A percentile compares a stretch with the other conserved stretches of the same genome.
phyloP scores from a whole-genome alignment of 2,329 filamentous ascomycete species.

The Arthrobotrys musiformis region DNA sequence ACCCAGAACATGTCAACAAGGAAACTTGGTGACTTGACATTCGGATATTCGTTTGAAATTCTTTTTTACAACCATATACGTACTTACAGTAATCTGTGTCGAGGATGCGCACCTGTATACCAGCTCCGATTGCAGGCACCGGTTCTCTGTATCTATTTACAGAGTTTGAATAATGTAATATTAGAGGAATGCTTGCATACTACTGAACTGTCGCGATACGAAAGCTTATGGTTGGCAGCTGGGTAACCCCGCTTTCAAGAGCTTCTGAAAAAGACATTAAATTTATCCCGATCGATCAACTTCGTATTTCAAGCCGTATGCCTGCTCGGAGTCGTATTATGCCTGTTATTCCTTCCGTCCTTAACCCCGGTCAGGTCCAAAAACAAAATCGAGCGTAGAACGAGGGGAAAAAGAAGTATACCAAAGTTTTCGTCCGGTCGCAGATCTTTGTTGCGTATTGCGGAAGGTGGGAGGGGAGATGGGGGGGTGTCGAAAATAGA shows the following conservation, averaged over 20 bases:
- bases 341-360: background rate
- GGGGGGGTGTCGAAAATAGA: slow-evolving; percentile 5
- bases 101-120: too few relatives aligned
- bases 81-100: too few relatives aligned
- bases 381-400: background rate
- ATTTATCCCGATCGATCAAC: slow-evolving; percentile 4
- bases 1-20: too few relatives aligned
- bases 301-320: background rate
- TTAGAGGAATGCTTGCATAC: too few relatives aligned
- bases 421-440: background rate
- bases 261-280: background rate
- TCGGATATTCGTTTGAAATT: too few relatives aligned
- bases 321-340: slow-evolving; percentile 3
- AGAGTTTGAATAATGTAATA: too few relatives aligned
- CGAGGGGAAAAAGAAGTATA: background rate
- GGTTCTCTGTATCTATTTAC: too few relatives aligned
- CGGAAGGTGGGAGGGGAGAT: background rate
- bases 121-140: too few relatives aligned
- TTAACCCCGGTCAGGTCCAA: background rate
- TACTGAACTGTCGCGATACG: too few relatives aligned
- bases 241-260: background rate
- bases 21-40: too few relatives aligned
- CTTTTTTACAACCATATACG: too few relatives aligned
- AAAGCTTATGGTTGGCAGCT: background rate
- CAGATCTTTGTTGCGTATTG: background rate